phyloP scores from a whole-genome alignment of 768 basidiomycete species.

The Naganishia kalamii region DNA sequence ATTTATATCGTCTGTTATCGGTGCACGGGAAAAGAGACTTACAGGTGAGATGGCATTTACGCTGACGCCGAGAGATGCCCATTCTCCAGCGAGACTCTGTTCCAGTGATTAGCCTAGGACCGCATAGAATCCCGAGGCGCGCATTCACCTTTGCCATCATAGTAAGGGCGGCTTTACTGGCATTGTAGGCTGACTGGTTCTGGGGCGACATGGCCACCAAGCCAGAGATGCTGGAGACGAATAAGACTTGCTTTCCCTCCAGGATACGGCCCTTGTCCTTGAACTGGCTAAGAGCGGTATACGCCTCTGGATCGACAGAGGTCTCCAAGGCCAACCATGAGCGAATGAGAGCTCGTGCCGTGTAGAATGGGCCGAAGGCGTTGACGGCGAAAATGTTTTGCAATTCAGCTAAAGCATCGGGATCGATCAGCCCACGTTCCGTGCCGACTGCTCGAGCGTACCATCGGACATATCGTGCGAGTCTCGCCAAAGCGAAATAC shows the following conservation, averaged over 20 bases:
- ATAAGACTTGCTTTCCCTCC: constrained; percentile 36
- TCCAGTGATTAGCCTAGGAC: background rate
- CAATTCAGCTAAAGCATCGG: constrained; percentile 27
- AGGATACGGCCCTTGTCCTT: constrained; percentile 26
- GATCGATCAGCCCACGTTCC: no score
- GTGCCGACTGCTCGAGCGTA: no score
- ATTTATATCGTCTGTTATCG: no score
- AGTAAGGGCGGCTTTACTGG: constrained; percentile 37
- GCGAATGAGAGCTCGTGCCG: constrained; percentile 39
- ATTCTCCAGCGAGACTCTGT: constrained; percentile 40
- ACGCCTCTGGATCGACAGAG: background rate
- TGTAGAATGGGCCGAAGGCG: constrained; percentile 40
- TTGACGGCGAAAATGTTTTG: constrained; percentile 38
- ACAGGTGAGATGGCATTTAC: constrained; percentile 43
- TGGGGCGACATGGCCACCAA: constrained; percentile 45
- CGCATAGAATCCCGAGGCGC: background rate
- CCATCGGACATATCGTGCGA: constrained; percentile 36
- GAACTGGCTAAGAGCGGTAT: constrained; percentile 14
- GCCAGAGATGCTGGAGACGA: constrained; percentile 42
- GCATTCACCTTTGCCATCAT: constrained; percentile 38
- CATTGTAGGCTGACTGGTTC: constrained; percentile 43
- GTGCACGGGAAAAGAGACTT: background rate
- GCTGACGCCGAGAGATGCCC: constrained; percentile 41
- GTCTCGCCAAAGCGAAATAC: constrained; percentile 35
- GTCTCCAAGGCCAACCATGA: constrained; percentile 36